phyloP scores from a whole-genome alignment of 108 stramenopile species.

The Nitzschia sp. region DNA sequence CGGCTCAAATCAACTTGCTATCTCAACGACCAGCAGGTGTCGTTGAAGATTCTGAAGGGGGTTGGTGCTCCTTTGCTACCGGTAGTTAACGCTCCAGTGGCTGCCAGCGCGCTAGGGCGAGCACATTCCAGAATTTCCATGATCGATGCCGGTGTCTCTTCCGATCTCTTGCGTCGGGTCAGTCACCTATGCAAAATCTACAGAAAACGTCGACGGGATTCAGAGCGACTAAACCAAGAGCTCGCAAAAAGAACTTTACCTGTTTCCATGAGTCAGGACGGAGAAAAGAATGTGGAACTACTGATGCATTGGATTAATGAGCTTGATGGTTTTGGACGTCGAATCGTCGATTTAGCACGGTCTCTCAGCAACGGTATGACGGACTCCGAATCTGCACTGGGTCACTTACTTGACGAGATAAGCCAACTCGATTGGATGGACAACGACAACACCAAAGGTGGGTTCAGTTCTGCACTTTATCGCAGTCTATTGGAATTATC shows the following conservation, averaged over 20 bases:
- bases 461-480: conserved; percentile 39
- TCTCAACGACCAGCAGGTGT: conserved; percentile 58
- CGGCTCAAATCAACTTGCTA: conserved; percentile 62
- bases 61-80: conserved; percentile 63
- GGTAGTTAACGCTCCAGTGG: conserved; percentile 66
- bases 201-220: conserved; percentile 29
- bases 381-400: conserved; percentile 3
- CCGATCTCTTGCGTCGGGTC: conserved; percentile 30
- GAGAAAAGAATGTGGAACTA: conserved; percentile 53
- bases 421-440: conserved; percentile 21
- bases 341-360: conserved; percentile 45
- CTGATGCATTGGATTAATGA: conserved; percentile 77
- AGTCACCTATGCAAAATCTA: conserved; percentile 34
- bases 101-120: conserved; percentile 55
- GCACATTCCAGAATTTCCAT: conserved; percentile 51
- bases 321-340: conserved; percentile 59
- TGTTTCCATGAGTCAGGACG: conserved; percentile 25
- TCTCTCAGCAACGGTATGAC: conserved; percentile 7
- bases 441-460: conserved; percentile 1
- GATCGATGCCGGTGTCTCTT: conserved; percentile 54
- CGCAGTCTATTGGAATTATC: conserved; percentile 49
- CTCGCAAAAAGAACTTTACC: conserved; percentile 51
- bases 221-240: conserved; percentile 46
- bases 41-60: conserved; percentile 57
- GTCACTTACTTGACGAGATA: conserved; percentile 8